phyloP scores from a whole-genome alignment of 805 yeast species.

The Sungouiella blattae region DNA sequence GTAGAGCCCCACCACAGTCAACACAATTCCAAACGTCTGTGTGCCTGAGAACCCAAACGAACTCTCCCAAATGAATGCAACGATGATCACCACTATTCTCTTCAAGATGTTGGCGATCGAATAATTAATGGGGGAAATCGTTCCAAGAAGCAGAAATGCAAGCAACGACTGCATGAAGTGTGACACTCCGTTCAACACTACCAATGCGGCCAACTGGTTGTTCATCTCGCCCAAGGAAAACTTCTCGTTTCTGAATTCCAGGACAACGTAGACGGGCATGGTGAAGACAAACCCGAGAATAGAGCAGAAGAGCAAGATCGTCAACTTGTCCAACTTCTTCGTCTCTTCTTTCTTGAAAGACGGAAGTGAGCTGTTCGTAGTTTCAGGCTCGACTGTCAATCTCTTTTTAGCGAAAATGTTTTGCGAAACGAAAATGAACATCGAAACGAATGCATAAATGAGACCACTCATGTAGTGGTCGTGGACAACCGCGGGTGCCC shows the following conservation, averaged over 20 bases:
- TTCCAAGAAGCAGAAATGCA: slow-evolving; percentile 73
- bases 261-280: slow-evolving; percentile 59
- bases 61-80: slow-evolving; percentile 60
- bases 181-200: slow-evolving; percentile 59
- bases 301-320: slow-evolving; percentile 70
- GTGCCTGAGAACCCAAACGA: slow-evolving; percentile 29
- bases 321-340: slow-evolving; percentile 61
- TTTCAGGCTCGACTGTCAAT: slow-evolving; percentile 45
- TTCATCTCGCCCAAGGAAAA: slow-evolving; percentile 32
- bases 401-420: slow-evolving; percentile 77
- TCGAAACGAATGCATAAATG: slow-evolving; percentile 49
- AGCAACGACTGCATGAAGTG: slow-evolving; percentile 72
- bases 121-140: slow-evolving; percentile 71
- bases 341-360: slow-evolving; percentile 18
- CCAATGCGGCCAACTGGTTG: slow-evolving; percentile 30
- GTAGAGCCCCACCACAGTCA: slow-evolving; percentile 40
- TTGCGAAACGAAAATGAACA: slow-evolving; percentile 72
- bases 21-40: slow-evolving; percentile 34
- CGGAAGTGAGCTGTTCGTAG: slow-evolving; percentile 20
- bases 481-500: slow-evolving; percentile 14
- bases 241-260: slow-evolving; percentile 41
- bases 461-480: slow-evolving; percentile 36
- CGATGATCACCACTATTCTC: slow-evolving; percentile 64
- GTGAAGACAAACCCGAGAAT: slow-evolving; percentile 64
- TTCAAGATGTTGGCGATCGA: slow-evolving; percentile 77